Evolutionary conservation across 495 filamentous ascomycete species (phyloP).

Genomic region (Penicillium coprophilum): DNA sequence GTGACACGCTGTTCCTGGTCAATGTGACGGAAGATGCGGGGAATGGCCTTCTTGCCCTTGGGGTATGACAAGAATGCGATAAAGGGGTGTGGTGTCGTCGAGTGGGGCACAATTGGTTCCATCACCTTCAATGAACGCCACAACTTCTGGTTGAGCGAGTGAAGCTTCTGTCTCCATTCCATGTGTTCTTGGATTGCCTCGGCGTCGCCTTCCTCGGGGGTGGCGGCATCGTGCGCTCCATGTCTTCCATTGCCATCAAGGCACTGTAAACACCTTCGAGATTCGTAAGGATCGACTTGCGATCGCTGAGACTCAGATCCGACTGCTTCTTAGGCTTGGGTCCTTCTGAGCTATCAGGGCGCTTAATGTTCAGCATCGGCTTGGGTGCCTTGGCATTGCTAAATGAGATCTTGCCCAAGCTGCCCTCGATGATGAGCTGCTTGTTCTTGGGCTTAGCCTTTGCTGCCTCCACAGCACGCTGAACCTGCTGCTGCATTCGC

Average conservation of each 20-base stretch:
- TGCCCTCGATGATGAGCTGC: slow-evolving; percentile 97
- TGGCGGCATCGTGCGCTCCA: slow-evolving; percentile 84
- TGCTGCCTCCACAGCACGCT: slow-evolving; percentile 93
- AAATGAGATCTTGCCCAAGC: slow-evolving; percentile 96
- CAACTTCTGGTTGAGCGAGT: slow-evolving; percentile 72
- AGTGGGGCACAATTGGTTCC: slow-evolving; percentile 77
- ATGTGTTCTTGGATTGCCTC: slow-evolving; percentile 62
- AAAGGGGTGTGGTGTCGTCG: slow-evolving; percentile 81
- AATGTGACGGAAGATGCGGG: slow-evolving; percentile 90
- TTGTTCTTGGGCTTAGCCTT: slow-evolving; percentile 97
- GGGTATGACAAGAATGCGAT: slow-evolving; percentile 91
- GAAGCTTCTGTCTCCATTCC: slow-evolving; percentile 70
- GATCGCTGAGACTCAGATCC: slow-evolving; percentile 61
- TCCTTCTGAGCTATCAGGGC: slow-evolving; percentile 65
- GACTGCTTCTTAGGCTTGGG: slow-evolving; percentile 47
- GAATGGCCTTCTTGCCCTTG: slow-evolving; percentile 95
- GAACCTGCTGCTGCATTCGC: slow-evolving; percentile 98
- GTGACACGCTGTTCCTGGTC: slow-evolving; percentile 89
- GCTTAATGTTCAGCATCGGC: slow-evolving; percentile 92
- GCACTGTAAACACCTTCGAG: slow-evolving; percentile 85
- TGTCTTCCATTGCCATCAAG: slow-evolving; percentile 90
- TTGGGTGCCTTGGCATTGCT: slow-evolving; percentile 97
- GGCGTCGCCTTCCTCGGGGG: slow-evolving; percentile 60
- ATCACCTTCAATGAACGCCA: slow-evolving; percentile 87
- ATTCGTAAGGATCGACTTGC: slow-evolving; percentile 76